Conservation (phyloP, 805 yeast genomes). For the Kodamaea nitidulidarum region DNA sequence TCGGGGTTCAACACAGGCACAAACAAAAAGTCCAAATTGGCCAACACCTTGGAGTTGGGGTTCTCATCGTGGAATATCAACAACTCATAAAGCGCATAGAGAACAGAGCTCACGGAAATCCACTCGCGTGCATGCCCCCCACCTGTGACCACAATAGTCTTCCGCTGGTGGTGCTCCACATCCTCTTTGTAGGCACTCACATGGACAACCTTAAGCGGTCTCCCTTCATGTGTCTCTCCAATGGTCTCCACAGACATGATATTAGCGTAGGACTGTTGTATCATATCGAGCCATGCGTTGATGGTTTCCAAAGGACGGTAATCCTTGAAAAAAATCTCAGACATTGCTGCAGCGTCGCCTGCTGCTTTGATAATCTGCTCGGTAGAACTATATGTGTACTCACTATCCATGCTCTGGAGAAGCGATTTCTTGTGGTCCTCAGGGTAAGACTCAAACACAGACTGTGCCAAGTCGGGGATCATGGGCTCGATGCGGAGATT, state of each 20-base stretch:
- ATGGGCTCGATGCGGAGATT: slow-evolving; percentile 35
- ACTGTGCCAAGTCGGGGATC: slow-evolving; percentile 54
- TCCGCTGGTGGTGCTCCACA: slow-evolving; percentile 34
- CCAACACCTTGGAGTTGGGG: slow-evolving; percentile 41
- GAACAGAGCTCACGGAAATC: slow-evolving; percentile 69
- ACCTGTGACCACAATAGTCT: slow-evolving; percentile 72
- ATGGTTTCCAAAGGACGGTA: slow-evolving; percentile 67
- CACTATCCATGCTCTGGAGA: background rate
- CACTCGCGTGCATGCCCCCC: slow-evolving; percentile 92
- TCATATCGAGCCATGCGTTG: slow-evolving; percentile 64
- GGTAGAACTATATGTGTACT: slow-evolving; percentile 9
- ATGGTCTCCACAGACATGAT: slow-evolving; percentile 59
- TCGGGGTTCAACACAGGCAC: slow-evolving; percentile 88
- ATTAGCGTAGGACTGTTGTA: slow-evolving; percentile 60
- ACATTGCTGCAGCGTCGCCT: slow-evolving; percentile 11
- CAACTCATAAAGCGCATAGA: slow-evolving; percentile 47
- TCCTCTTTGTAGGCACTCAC: slow-evolving; percentile 46
- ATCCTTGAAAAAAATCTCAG: slow-evolving; percentile 63
- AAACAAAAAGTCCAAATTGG: slow-evolving; percentile 65
- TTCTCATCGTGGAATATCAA: slow-evolving; percentile 27
- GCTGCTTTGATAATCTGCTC: slow-evolving; percentile 12
- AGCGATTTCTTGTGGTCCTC: slow-evolving; percentile 8
- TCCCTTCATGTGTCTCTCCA: slow-evolving; percentile 74
- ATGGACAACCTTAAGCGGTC: slow-evolving; percentile 65
- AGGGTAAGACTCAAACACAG: slow-evolving; percentile 55